These are phyloP conservation scores for Akebia trifoliata DNA, from an alignment of 164 flowering plant genomes.

Conservation along the genomic window DNA sequence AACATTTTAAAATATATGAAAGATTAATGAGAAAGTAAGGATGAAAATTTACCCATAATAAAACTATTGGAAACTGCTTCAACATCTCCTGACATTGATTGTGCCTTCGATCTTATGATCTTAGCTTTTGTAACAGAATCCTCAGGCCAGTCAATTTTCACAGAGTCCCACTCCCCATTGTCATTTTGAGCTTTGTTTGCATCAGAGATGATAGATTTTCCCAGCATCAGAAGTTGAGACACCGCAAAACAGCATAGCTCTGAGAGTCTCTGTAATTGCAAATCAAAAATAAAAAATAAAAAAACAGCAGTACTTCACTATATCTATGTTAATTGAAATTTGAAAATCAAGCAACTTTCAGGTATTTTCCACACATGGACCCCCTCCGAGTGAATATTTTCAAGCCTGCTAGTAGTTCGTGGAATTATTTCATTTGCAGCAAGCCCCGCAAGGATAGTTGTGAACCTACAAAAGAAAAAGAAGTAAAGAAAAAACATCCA, in stretches of 20 bases:
- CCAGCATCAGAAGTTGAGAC: constrained; percentile 71
- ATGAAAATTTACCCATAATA: constrained; percentile 56
- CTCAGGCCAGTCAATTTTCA: constrained; percentile 83
- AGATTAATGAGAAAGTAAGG: not conserved
- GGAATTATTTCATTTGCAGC: constrained; percentile 75
- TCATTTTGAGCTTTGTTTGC: constrained; percentile 51
- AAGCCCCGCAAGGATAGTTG: constrained; percentile 62
- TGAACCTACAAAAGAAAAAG: constrained; percentile 47
- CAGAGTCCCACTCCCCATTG: constrained; percentile 37
- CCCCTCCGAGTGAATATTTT: constrained; percentile 89
- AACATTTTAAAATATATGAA: not conserved
- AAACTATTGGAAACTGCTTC: constrained; percentile 84
- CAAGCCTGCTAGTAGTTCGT: constrained; percentile 76
- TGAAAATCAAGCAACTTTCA: not conserved
- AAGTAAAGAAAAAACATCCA: not conserved
- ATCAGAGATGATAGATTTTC: constrained; percentile 73
- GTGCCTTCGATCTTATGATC: constrained; percentile 68
- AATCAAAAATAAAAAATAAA: not conserved
- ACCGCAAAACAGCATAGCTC: constrained; percentile 87
- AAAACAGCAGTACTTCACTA: too few relatives aligned
- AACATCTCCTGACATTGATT: constrained; percentile 63
- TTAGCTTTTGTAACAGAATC: constrained; percentile 81
- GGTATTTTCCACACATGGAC: constrained; percentile 59
- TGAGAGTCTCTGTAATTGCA: constrained; percentile 92
- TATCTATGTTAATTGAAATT: not conserved